Percentiles rank a stretch among this genome's conserved stretches.
These are phyloP conservation scores for Tuber microsphaerosporum DNA, from an alignment of 495 filamentous ascomycete species.

Conservation along the genomic window DNA sequence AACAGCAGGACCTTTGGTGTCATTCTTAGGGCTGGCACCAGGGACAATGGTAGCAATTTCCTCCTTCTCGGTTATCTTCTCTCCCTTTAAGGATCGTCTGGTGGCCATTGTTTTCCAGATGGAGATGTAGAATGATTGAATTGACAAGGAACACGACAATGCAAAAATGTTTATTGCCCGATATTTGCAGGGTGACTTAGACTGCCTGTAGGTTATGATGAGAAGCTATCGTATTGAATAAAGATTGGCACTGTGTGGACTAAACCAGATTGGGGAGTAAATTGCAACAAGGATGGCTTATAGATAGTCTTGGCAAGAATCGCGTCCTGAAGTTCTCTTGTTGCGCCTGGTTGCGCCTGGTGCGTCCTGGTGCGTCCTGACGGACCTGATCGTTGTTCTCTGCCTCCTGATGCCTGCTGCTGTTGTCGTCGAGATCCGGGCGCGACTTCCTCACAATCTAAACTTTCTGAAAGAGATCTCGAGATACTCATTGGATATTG, in stretches of 20 bases:
- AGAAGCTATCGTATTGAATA: not conserved
- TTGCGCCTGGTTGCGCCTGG: not conserved
- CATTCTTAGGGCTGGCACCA: constrained; percentile 10
- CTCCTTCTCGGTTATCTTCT: constrained; percentile 53
- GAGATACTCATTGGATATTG: not conserved
- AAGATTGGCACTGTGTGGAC: not conserved
- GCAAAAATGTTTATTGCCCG: not conserved
- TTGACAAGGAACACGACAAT: not conserved
- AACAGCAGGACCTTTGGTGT: constrained; percentile 56
- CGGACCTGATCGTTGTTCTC: not conserved
- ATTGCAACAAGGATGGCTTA: not conserved
- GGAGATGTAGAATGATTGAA: constrained; percentile 3
- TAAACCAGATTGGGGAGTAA: not conserved
- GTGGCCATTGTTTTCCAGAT: constrained; percentile 50
- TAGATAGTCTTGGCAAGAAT: not conserved
- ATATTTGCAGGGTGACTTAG: not conserved
- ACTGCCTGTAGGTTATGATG: not conserved
- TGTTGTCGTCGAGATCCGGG: constrained; percentile 7
- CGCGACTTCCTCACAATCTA: not conserved
- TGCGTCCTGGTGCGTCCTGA: not conserved
- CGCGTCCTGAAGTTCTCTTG: not conserved
- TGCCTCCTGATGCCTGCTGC: not conserved
- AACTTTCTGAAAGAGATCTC: not conserved
- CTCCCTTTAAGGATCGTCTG: constrained; percentile 51
- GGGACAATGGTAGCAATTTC: constrained; percentile 36